Evolutionary conservation across 2,329 filamentous ascomycete genomes (phyloP), one percentile per base, ranked within the genome.

Genomic region (Apiospora sp.): DNA sequence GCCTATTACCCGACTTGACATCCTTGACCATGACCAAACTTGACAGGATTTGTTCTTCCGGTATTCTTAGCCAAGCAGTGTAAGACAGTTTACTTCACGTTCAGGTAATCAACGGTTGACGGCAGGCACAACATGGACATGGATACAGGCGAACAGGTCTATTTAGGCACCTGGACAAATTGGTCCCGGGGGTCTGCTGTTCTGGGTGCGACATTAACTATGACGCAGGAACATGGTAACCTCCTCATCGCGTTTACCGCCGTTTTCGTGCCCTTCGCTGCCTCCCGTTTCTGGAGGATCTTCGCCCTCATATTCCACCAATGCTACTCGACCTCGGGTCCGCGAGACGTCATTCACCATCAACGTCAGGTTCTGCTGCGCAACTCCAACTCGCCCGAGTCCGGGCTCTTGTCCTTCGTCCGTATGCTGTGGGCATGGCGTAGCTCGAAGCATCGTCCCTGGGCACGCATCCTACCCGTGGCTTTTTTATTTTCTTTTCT

Each of bases 351-450:
- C 14, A 49, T 76, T 4, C 54, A 76, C 37, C 73, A 76, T n/a
- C 75, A 77, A 51, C 72, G 72, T 4, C 75, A 77, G 43, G 69
- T 73, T 1, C 68, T 74, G 46, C 68, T 76, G 27, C 74, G 75
- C 19, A 77, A 77, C 54, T 74, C 75, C 1, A 54, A 71, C 2
- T 43, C 72, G 2, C 71, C 75, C 0, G 75, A 75, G 6, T 69
- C 61, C 6, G 72, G 67, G 0, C 51, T 76, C 5, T 16, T 54
- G 22, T 72, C 71, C 16, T 51, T 76, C 13, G 2, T 74, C 7
- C 68, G 49, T 2, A 46, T 74, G 7, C 1, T 74, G 19, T 71
- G 70, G 68, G 69, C 71, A 10, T 75, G 70, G 51, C 64, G 69
- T 4, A 5, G 13, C 1, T 24, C 46, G 16, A 5, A 10, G 1